Percentiles rank a stretch among this genome's conserved stretches.
Conservation (phyloP, 306 rosid species). For the Sicyos baderoa region DNA sequence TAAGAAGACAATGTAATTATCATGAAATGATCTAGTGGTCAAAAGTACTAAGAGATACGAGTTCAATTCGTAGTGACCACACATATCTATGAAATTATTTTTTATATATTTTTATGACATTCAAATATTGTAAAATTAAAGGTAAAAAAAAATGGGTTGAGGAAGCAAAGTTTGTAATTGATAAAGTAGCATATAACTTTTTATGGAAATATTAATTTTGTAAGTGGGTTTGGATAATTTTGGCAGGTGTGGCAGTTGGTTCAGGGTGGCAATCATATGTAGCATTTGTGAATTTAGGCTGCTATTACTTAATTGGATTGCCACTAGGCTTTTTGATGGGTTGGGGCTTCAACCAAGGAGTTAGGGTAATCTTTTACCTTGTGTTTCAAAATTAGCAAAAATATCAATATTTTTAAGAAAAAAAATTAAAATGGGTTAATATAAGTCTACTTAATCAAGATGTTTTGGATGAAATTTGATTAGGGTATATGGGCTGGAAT, state of each 20-base stretch:
- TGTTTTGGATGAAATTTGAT: neutral
- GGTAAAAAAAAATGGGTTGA: too few relatives aligned
- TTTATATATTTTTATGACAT: too few relatives aligned
- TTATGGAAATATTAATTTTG: neutral
- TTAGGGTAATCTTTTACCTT: slow-evolving; percentile 35
- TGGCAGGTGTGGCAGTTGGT: slow-evolving; percentile 77
- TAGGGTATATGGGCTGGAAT: slow-evolving; percentile 68
- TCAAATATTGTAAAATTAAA: too few relatives aligned
- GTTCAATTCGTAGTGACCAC: too few relatives aligned
- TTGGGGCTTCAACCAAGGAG: slow-evolving; percentile 55
- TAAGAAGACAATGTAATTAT: too few relatives aligned
- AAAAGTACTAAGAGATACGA: too few relatives aligned
- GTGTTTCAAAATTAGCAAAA: neutral
- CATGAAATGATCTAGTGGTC: too few relatives aligned
- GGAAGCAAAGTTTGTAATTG: too few relatives aligned
- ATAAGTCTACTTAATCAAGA: neutral
- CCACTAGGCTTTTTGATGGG: slow-evolving; percentile 70
- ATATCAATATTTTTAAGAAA: neutral
- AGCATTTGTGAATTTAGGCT: slow-evolving; percentile 72
- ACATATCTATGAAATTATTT: too few relatives aligned
- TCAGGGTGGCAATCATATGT: slow-evolving; percentile 87
- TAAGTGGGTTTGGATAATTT: neutral
- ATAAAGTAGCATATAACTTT: too few relatives aligned
- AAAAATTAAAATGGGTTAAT: too few relatives aligned
- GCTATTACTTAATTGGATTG: slow-evolving; percentile 68